Conservation (phyloP, 495 filamentous ascomycete genomes). For the Pseudomonodictys pantanalensis region DNA sequence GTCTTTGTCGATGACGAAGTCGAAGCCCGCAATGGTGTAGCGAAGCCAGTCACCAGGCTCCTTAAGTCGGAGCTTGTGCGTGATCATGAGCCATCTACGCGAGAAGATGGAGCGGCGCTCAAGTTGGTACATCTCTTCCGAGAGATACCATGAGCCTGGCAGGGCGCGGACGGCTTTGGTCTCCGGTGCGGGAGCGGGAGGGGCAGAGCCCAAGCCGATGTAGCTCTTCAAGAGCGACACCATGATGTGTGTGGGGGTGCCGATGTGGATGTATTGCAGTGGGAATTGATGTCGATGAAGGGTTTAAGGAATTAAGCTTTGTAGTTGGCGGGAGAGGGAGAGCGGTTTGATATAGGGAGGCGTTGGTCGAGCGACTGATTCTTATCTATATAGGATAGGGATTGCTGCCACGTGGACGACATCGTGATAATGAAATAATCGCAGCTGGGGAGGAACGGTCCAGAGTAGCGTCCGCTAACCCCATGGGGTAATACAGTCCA, state of each 20-base stretch:
- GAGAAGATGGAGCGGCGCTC: slow-evolving; percentile 56
- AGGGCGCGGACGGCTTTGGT: slow-evolving; percentile 39
- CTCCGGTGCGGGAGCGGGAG: neutral
- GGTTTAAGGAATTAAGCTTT: too few relatives aligned
- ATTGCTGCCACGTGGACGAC: too few relatives aligned
- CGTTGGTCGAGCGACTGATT: too few relatives aligned
- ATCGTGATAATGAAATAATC: too few relatives aligned
- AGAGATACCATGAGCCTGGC: slow-evolving; percentile 52
- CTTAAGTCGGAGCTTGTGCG: slow-evolving; percentile 47
- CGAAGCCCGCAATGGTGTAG: slow-evolving; percentile 38
- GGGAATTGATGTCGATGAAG: neutral
- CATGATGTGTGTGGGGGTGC: neutral
- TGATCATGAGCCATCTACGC: slow-evolving; percentile 54
- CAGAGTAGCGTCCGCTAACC: too few relatives aligned
- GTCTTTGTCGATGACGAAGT: slow-evolving; percentile 51
- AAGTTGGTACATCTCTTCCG: slow-evolving; percentile 51
- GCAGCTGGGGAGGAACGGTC: too few relatives aligned
- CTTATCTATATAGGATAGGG: too few relatives aligned
- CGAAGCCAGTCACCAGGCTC: slow-evolving; percentile 52
- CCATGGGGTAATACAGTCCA: neutral
- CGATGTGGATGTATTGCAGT: neutral
- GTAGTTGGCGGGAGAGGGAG: too few relatives aligned
- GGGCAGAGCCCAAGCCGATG: neutral
- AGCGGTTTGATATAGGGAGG: too few relatives aligned
- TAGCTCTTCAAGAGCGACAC: neutral